Evolutionary conservation across 441 rosid species (phyloP).

Genomic region (Syzygium malaccense): DNA sequence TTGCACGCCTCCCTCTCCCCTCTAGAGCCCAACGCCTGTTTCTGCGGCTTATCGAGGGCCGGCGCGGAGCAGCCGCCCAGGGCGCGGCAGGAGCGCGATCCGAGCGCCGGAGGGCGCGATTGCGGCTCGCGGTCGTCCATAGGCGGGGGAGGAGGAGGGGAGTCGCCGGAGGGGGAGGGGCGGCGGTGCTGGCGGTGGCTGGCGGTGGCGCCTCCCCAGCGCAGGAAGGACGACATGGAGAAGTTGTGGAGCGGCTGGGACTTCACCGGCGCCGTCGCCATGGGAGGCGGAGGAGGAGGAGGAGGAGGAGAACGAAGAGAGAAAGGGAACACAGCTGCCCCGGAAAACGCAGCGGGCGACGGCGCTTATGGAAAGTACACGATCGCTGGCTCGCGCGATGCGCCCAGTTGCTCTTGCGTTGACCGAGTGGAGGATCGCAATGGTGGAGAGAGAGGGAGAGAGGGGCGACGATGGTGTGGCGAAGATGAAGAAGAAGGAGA

Average conservation of each 20-base stretch:
- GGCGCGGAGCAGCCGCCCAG: conserved; percentile 24
- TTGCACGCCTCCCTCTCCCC: not conserved
- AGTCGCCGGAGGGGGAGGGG: conserved; percentile 6
- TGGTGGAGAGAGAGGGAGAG: not conserved
- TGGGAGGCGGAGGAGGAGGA: conserved; percentile 1
- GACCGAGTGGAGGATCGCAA: not conserved
- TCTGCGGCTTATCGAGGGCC: conserved; percentile 4
- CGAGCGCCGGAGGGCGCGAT: conserved; percentile 28
- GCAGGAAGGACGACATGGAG: conserved; percentile 46
- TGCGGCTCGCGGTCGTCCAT: conserved; percentile 19
- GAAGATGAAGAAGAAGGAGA: not conserved
- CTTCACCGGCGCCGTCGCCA: conserved; percentile 62
- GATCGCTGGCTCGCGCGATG: not conserved
- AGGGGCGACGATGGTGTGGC: not conserved
- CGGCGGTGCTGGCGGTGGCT: conserved; percentile 8
- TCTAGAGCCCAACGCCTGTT: conserved; percentile 6
- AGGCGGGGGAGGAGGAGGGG: conserved; percentile 3
- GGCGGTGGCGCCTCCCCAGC: conserved; percentile 36
- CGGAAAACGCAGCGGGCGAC: not conserved
- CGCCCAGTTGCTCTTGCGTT: not conserved
- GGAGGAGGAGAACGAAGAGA: not conserved
- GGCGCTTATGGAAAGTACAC: not conserved
- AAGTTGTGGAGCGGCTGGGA: conserved; percentile 75
- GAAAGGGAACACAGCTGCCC: too few relatives aligned
- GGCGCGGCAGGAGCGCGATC: conserved; percentile 58